Evolutionary conservation across 352 stramenopile genomes (phyloP), one percentile per base, ranked within the genome.

Genomic region (Phytophthora citrophthora): DNA sequence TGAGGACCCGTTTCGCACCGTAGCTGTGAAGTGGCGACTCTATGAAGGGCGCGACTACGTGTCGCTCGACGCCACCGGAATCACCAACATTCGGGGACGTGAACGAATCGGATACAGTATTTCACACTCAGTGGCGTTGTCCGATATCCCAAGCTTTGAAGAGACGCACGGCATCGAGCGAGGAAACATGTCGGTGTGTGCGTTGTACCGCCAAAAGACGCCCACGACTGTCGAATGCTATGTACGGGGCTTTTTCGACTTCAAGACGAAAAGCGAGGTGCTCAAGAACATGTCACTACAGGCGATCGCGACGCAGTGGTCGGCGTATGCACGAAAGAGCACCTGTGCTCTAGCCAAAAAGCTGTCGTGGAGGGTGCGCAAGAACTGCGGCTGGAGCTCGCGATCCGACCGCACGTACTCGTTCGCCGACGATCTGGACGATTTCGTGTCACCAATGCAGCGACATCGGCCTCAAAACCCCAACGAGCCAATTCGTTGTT

Each of bases 1-100:
- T 10, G 76, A 86, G 34, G 69, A 86, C 54, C 82, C 82, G 26
- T 91, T 89, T 47, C 75, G 72, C 24, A 59, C 67, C 12, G 59
- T 81, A n/a, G 60, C 59, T 3, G 54, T 79, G 29, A 81, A 79
- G 51, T 81, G 75, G 72, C 56, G 68, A 12, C 54, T 79, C 6
- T 81, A 79, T 23, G 60, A 76, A 8, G 41, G 47, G 9, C 59
- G 67, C 48, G 74, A 79, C 57, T 79, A 72, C 38, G 67, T 77
- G 15, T 73, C 56, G 5, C 53, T 82, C 9, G 70, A 82, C 41
- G 56, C 70, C 12, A 80, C 68, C 13, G 76, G 76, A 12, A 70
- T 85, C 16, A 40, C n/a, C n/a, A 18, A 61, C 29, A 31, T 48
- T 12, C 34, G 46, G 11, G 57, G 61, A 27, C 62, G 66, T 23